These are phyloP conservation scores for Kodamaea sp. DNA, from an alignment of 1,139 yeast genomes.

Conservation along the genomic window DNA sequence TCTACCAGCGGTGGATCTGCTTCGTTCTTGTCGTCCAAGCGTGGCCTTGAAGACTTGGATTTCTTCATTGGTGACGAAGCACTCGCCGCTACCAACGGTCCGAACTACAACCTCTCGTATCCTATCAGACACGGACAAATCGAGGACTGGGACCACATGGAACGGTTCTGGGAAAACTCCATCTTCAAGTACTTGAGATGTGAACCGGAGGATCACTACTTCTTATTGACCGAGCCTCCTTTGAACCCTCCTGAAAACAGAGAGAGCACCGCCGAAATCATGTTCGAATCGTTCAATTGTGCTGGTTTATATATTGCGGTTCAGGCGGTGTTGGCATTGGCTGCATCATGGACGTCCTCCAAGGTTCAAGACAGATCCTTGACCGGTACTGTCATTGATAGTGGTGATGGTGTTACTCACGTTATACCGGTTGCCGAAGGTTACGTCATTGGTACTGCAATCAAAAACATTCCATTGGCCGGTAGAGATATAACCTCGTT, in stretches of 20 bases:
- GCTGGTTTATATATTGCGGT: slow-evolving; percentile 98
- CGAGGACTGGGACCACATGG: slow-evolving; percentile 99
- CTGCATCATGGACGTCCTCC: slow-evolving; percentile 98
- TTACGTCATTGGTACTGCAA: slow-evolving; percentile 95
- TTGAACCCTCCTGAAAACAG: slow-evolving; percentile 98
- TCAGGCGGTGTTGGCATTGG: slow-evolving; percentile 96
- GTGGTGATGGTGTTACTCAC: slow-evolving; percentile 98
- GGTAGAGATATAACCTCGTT: slow-evolving; percentile 96
- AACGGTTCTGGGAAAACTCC: slow-evolving; percentile 96
- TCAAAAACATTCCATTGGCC: slow-evolving; percentile 96
- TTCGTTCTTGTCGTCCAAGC: slow-evolving; percentile 58
- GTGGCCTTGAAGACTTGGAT: slow-evolving; percentile 94
- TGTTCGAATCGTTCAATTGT: slow-evolving; percentile 98
- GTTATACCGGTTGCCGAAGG: slow-evolving; percentile 99
- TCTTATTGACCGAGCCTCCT: slow-evolving; percentile 95
- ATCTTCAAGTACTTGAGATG: slow-evolving; percentile 94
- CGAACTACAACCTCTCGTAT: slow-evolving; percentile 82
- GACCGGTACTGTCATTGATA: slow-evolving; percentile 97
- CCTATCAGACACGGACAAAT: slow-evolving; percentile 98
- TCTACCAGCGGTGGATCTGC: slow-evolving; percentile 25
- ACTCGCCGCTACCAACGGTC: slow-evolving; percentile 81
- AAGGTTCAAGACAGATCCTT: slow-evolving; percentile 93
- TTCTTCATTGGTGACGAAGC: slow-evolving; percentile 97
- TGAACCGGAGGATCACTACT: slow-evolving; percentile 98
- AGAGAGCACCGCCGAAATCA: slow-evolving; percentile 96